Evolutionary conservation across 768 basidiomycete genomes (phyloP), one percentile per base, ranked within the genome.

Genomic region (Phanerochaete sordida): DNA sequence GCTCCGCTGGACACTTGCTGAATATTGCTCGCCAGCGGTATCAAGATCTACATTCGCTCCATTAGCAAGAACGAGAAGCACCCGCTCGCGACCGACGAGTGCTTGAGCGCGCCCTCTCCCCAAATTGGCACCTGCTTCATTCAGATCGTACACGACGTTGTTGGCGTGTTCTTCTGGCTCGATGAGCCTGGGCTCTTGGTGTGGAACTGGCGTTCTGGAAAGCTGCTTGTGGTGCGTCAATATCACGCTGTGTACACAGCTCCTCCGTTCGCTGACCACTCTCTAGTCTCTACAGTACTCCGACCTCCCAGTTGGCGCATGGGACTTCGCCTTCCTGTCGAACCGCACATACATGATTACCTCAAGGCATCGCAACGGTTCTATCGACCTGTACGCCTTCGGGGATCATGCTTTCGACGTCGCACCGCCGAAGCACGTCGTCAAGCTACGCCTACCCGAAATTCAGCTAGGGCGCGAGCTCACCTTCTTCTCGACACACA

Each of bases 141-240:
- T 4, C 83, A 86, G 67, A 74, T 86, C 49, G 82, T 76, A 1
- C 77, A 79, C 26, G 84, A 87, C 60, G 71, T 84, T 30, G 65
- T 87, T 31, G 84, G 78, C 4, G 68, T 83, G 51, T 79, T 81
- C 68, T 75, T 75, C 56, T 76, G 72, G 65, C 51, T 70, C 24
- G 68, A 74, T 31, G 65, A 67, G n/a, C 67, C 74, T 1, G 71
- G 74, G 1, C 65, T 81, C 4, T 33, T 80, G 23, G 69, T 81
- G 6, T 85, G 82, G 82, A 79, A 83, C 55, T 86, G 85, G 84
- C 75, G 68, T 58, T 77, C 72, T 0, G 81, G 79, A 0, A 61
- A 66, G 12, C 12, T 72, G 11, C 62, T 83, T 44, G 73, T 79
- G 50, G 84, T 84, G 63, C 43, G 80, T 73, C 31, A 12, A n/a